These are phyloP conservation scores for Truncatella angustata DNA, from an alignment of 2,329 filamentous ascomycete species.

Conservation along the genomic window DNA sequence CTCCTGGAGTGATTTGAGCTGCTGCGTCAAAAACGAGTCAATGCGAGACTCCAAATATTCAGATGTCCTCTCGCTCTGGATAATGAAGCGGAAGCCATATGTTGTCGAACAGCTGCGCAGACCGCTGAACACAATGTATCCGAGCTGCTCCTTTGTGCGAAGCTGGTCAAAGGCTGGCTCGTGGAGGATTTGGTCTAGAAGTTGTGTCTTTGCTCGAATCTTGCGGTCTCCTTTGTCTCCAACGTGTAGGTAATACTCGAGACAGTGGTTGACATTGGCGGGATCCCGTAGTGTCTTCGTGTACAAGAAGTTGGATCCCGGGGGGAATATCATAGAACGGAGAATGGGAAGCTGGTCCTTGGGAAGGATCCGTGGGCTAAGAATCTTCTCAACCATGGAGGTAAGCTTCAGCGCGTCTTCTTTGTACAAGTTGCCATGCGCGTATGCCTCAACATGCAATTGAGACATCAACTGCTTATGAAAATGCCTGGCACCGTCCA, in stretches of 20 bases:
- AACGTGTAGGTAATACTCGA: constrained; percentile 74
- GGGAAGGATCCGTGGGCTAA: constrained; percentile 73
- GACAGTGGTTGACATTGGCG: constrained; percentile 84
- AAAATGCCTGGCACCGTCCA: constrained; percentile 73
- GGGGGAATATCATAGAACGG: constrained; percentile 73
- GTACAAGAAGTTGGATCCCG: constrained; percentile 81
- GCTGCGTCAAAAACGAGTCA: constrained; percentile 67
- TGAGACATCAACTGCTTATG: constrained; percentile 79
- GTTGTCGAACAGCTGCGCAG: constrained; percentile 70
- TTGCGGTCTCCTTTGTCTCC: constrained; percentile 67
- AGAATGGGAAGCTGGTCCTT: constrained; percentile 76
- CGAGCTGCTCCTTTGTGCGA: constrained; percentile 94
- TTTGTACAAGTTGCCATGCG: constrained; percentile 91
- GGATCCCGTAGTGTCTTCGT: constrained; percentile 78
- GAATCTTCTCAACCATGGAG: constrained; percentile 73
- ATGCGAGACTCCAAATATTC: constrained; percentile 85
- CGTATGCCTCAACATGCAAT: constrained; percentile 82
- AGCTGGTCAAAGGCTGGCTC: constrained; percentile 95
- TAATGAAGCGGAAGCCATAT: constrained; percentile 82
- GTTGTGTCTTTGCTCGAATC: constrained; percentile 71
- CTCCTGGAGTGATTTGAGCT: constrained; percentile 7
- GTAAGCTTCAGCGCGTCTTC: constrained; percentile 87
- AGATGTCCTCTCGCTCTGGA: constrained; percentile 87
- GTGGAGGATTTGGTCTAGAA: constrained; percentile 86
- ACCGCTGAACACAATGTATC: constrained; percentile 92